phyloP scores from a whole-genome alignment of 257 asterid genomes.

The Solanum chiquidenum region DNA sequence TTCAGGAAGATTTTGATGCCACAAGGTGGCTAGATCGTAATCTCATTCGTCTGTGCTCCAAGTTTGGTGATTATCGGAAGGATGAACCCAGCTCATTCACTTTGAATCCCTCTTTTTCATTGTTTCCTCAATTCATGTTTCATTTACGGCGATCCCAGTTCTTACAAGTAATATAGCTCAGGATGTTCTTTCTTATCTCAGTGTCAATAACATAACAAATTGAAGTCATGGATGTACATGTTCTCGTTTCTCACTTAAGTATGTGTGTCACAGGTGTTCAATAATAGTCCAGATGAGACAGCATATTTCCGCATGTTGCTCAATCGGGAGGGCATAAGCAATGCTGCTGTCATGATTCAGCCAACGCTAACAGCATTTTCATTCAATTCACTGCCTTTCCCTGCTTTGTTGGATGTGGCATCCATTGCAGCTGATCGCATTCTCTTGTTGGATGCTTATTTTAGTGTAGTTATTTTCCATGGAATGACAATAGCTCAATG shows the following conservation, averaged over 20 bases:
- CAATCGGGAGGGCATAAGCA: slow-evolving; percentile 85
- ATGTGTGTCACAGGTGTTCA: slow-evolving; percentile 55
- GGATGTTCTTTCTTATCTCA: background rate
- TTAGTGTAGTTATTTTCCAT: slow-evolving; percentile 89
- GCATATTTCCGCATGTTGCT: slow-evolving; percentile 94
- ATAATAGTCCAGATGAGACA: slow-evolving; percentile 97
- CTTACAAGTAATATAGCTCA: slow-evolving; percentile 54
- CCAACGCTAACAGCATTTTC: slow-evolving; percentile 83
- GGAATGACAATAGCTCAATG: slow-evolving; percentile 98
- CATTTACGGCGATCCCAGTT: slow-evolving; percentile 94
- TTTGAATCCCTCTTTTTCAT: slow-evolving; percentile 65
- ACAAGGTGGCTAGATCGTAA: slow-evolving; percentile 95
- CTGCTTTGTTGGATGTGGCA: slow-evolving; percentile 86
- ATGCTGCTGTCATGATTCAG: slow-evolving; percentile 95
- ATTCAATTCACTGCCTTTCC: slow-evolving; percentile 75
- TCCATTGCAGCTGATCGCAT: slow-evolving; percentile 89
- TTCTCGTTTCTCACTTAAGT: background rate
- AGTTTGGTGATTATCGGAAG: slow-evolving; percentile 94
- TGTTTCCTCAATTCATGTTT: slow-evolving; percentile 96
- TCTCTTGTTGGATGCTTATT: slow-evolving; percentile 85
- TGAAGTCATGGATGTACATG: background rate
- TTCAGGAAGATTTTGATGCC: slow-evolving; percentile 92
- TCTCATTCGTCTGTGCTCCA: slow-evolving; percentile 86
- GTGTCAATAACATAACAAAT: background rate
- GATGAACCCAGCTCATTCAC: slow-evolving; percentile 90